Conservation (phyloP, 768 basidiomycete species). For the Saitozyma podzolica region DNA sequence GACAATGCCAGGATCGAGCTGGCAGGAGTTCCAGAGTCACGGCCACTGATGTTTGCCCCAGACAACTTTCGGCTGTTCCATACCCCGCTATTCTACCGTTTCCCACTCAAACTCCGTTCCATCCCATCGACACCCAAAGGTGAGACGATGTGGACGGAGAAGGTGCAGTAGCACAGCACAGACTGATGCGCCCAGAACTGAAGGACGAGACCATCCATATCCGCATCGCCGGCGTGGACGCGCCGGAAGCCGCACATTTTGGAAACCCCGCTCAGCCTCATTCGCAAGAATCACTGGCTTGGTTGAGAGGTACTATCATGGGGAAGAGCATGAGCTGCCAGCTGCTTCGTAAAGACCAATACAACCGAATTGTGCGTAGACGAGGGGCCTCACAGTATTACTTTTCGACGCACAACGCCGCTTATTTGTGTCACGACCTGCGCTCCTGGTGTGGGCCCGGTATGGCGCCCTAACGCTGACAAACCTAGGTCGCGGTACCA, state of each 20-base stretch:
- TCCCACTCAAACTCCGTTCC: conserved; percentile 68
- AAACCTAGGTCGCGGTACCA: conserved; percentile 66
- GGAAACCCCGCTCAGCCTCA: conserved; percentile 77
- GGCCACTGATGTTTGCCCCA: conserved; percentile 3
- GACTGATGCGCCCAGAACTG: conserved; percentile 58
- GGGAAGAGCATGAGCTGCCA: conserved; percentile 66
- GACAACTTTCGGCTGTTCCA: conserved; percentile 90
- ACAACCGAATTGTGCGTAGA: conserved; percentile 69
- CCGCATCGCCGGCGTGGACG: conserved; percentile 86
- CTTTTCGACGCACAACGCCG: not conserved
- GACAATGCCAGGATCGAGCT: too few species aligned
- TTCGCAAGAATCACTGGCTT: conserved; percentile 69
- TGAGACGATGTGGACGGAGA: conserved; percentile 32
- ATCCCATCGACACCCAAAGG: conserved; percentile 66
- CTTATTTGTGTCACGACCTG: not conserved
- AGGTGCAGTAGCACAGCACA: not conserved
- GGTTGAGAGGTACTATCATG: conserved; percentile 50
- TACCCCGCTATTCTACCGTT: conserved; percentile 75
- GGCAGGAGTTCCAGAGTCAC: not conserved
- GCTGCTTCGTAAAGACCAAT: conserved; percentile 75
- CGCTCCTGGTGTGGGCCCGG: not conserved
- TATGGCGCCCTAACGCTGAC: conserved; percentile 1
- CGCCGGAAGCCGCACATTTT: conserved; percentile 87
- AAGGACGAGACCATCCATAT: conserved; percentile 81
- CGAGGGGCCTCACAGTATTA: conserved; percentile 4